Evolutionary conservation across 1,139 yeast species (phyloP).

Genomic region (Geotrichum carabidarum): DNA sequence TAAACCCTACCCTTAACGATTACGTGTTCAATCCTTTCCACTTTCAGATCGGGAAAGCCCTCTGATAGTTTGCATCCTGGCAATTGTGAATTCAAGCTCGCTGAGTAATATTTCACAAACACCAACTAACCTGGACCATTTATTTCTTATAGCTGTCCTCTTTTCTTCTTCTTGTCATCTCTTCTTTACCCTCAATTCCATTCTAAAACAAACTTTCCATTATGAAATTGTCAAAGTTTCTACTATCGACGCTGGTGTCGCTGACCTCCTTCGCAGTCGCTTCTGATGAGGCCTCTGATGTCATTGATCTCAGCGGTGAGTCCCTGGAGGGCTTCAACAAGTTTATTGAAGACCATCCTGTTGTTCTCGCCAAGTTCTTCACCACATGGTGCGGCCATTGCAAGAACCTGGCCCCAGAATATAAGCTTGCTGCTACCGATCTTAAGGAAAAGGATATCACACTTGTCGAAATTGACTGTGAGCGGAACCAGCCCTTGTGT

Average conservation of each 20-base stretch:
- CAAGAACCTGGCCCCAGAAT: slow-evolving; percentile 89
- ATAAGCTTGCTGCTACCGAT: slow-evolving; percentile 72
- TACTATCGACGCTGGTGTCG: slow-evolving; percentile 19
- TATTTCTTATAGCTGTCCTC: slow-evolving; percentile 4
- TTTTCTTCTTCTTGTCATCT: not conserved
- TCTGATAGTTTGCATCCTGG: too few relatives aligned
- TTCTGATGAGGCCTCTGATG: slow-evolving; percentile 78
- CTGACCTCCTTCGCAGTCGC: slow-evolving; percentile 11
- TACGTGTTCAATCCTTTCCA: not conserved
- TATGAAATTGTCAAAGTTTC: slow-evolving; percentile 18
- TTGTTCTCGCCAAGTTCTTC: slow-evolving; percentile 89
- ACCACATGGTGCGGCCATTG: slow-evolving; percentile 99
- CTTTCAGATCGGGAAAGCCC: too few relatives aligned
- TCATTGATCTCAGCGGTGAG: slow-evolving; percentile 60
- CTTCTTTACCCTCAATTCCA: not conserved
- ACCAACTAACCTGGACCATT: not conserved
- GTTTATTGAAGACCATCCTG: slow-evolving; percentile 64
- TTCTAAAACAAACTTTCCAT: not conserved
- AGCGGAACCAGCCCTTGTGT: slow-evolving; percentile 79
- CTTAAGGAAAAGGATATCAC: slow-evolving; percentile 63
- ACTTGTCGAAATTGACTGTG: slow-evolving; percentile 90
- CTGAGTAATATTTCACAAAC: too few relatives aligned
- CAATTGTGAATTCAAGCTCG: too few relatives aligned
- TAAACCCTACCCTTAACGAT: not conserved
- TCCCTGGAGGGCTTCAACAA: slow-evolving; percentile 50